These are phyloP conservation scores for Populus trichocarpa DNA, from an alignment of 441 rosid species.

Conservation along the genomic window DNA sequence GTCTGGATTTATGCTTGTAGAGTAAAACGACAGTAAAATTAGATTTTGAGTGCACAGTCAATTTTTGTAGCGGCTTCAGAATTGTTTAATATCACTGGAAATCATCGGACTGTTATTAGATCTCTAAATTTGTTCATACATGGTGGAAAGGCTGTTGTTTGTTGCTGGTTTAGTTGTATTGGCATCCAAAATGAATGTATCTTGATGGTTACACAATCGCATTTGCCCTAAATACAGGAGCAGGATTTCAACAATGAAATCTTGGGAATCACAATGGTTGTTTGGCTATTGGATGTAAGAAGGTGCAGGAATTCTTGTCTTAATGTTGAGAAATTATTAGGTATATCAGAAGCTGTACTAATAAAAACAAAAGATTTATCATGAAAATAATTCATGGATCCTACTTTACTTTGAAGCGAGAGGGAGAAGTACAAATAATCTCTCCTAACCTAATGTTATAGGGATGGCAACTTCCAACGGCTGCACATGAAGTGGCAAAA, in stretches of 20 bases:
- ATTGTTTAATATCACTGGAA: no score
- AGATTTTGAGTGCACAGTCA: no score
- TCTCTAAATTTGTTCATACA: neutral
- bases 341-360: neutral
- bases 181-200: no score
- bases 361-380: neutral
- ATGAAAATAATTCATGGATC: neutral
- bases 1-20: neutral
- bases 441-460: neutral
- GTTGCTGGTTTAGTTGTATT: no score
- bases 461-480: no score
- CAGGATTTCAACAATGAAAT: no score
- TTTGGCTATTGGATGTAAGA: no score
- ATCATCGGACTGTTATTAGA: neutral
- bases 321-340: neutral
- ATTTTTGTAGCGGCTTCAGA: no score
- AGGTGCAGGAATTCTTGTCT: no score
- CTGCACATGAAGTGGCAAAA: neutral
- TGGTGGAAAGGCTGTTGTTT: neutral
- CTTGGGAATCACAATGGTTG: no score
- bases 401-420: neutral
- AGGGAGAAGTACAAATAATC: neutral
- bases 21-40: no score
- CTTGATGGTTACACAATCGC: no score
- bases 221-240: neutral